Percentiles rank a stretch among this genome's conserved stretches.
phyloP scores from a whole-genome alignment of 2,329 filamentous ascomycete genomes.

The Stenocarpella maydis region DNA sequence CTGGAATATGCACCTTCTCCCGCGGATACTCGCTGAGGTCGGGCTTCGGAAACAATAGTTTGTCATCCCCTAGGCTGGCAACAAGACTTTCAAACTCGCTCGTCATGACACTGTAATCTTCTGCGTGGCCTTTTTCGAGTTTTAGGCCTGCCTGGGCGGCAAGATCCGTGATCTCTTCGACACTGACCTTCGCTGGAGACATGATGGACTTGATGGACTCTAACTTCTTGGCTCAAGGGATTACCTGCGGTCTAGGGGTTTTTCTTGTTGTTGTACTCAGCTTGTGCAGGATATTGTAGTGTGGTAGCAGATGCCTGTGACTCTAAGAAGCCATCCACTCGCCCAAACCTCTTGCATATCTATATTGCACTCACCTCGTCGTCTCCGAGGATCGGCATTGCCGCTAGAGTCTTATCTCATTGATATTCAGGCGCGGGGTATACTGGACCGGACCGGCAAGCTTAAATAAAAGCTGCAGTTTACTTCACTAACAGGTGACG shows the following conservation, averaged over 20 bases:
- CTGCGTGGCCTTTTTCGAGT: conserved; percentile 22
- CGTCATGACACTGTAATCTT: conserved; percentile 25
- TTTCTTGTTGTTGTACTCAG: not conserved
- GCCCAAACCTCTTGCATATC: not conserved
- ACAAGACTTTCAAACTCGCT: conserved; percentile 23
- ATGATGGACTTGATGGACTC: not conserved
- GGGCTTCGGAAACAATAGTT: conserved; percentile 21
- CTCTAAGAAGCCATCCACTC: not conserved
- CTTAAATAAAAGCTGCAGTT: not conserved
- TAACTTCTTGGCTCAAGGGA: too few species aligned
- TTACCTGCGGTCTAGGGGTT: too few species aligned
- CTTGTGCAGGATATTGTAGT: not conserved
- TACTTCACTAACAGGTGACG: not conserved
- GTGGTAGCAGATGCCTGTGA: not conserved
- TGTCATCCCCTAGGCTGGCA: conserved; percentile 26
- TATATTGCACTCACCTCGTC: not conserved
- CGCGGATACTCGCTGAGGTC: conserved; percentile 29
- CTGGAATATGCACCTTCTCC: conserved; percentile 15
- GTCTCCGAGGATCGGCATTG: conserved; percentile 10
- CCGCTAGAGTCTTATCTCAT: conserved; percentile 3
- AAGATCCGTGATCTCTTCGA: conserved; percentile 24
- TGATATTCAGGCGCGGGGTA: conserved; percentile 1
- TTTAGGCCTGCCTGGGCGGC: conserved; percentile 25
- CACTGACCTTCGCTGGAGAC: conserved; percentile 16
- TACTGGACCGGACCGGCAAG: not conserved